Conservation (phyloP, 805 yeast genomes). For the Kluyveromyces wickerhamii region DNA sequence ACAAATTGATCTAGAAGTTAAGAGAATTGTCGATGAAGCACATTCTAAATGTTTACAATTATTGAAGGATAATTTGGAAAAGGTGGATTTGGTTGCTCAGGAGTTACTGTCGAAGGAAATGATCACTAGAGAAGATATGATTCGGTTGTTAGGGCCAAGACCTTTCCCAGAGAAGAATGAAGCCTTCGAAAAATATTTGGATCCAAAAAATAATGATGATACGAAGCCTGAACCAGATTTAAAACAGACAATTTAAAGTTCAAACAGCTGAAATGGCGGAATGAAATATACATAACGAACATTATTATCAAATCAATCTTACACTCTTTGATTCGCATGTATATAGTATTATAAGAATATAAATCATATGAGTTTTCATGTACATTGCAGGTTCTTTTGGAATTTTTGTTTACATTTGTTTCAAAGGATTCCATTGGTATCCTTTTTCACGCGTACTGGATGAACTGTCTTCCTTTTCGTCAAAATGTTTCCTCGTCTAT, state of each 20-base stretch:
- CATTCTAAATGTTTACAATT: constrained; percentile 61
- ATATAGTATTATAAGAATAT: constrained; percentile 2
- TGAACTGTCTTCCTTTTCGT: constrained; percentile 5
- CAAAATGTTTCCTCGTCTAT: constrained; percentile 31
- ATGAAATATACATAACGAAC: too few relatives aligned
- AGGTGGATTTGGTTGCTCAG: constrained; percentile 81
- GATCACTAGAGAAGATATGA: constrained; percentile 90
- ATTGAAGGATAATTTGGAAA: constrained; percentile 56
- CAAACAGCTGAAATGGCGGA: too few relatives aligned
- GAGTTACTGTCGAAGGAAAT: constrained; percentile 81
- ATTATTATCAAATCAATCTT: too few relatives aligned
- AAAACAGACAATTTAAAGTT: background rate
- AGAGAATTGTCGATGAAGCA: constrained; percentile 67
- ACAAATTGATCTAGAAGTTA: constrained; percentile 74
- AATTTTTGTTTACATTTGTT: too few relatives aligned
- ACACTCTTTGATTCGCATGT: background rate
- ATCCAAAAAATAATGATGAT: constrained; percentile 23
- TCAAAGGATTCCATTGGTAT: too few relatives aligned
- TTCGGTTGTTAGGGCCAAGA: constrained; percentile 80
- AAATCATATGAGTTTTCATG: background rate
- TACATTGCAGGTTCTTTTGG: background rate
- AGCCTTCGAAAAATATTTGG: constrained; percentile 84
- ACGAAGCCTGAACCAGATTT: background rate
- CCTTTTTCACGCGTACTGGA: too few relatives aligned
- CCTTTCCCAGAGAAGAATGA: constrained; percentile 88